phyloP scores from a whole-genome alignment of 2,329 filamentous ascomycete genomes.

The Colletotrichum kahawae region DNA sequence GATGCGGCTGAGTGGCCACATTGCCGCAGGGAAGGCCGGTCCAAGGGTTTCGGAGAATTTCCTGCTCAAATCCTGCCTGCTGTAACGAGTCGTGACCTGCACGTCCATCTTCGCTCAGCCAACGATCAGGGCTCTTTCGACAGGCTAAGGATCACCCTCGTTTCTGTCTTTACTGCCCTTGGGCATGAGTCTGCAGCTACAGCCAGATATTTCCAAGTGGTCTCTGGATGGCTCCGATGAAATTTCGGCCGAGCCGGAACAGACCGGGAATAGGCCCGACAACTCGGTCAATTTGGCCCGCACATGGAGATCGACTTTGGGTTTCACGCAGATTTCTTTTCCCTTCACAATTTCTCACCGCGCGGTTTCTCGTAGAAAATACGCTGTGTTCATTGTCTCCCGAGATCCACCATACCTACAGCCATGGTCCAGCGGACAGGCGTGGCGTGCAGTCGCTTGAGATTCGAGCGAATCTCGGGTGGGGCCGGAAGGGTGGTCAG shows the following conservation, averaged over 20 bases:
- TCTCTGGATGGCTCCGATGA: neutral
- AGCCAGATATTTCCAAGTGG: accelerated
- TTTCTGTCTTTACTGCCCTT: neutral
- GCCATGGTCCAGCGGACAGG: neutral
- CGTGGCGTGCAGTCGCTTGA: neutral
- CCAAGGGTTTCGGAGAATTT: neutral
- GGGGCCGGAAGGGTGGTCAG: neutral
- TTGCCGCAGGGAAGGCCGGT: neutral
- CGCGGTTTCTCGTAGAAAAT: too few relatives aligned
- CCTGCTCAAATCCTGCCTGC: neutral
- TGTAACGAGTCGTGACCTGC: neutral
- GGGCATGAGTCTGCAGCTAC: neutral
- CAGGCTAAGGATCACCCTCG: neutral
- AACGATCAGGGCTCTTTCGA: neutral
- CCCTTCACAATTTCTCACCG: too few relatives aligned
- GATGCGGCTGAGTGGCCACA: neutral
- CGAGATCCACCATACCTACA: neutral
- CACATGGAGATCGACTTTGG: neutral
- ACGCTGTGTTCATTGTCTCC: too few relatives aligned
- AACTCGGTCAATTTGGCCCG: neutral
- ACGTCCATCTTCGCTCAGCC: neutral
- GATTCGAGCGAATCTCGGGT: neutral
- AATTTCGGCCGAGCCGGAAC: neutral
- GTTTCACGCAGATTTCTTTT: neutral
- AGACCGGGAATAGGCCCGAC: neutral